phyloP scores from a whole-genome alignment of 169 alveolate species.

The Fabrea salina region DNA sequence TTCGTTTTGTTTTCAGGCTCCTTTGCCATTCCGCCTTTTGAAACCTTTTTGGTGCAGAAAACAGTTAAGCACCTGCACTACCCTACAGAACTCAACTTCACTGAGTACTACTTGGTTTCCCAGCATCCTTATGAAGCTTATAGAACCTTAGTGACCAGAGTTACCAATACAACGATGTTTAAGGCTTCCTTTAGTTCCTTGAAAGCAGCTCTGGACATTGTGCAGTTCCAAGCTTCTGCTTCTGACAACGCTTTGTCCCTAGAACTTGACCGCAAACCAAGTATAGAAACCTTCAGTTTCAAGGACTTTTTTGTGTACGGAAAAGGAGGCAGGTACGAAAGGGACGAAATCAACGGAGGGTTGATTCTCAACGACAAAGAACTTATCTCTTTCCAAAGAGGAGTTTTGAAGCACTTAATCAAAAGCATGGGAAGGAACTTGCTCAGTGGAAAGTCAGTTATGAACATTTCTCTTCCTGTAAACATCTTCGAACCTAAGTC shows the following conservation, averaged over 20 bases:
- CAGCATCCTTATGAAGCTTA: constrained; percentile 3
- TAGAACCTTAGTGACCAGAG: neutral
- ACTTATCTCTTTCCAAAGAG: constrained; percentile 43
- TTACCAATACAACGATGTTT: neutral
- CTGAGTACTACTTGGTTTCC: neutral
- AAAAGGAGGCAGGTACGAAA: constrained; percentile 18
- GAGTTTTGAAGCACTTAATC: constrained; percentile 54
- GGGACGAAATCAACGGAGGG: constrained; percentile 31
- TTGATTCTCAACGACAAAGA: constrained; percentile 10
- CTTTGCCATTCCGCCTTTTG: neutral
- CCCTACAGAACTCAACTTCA: neutral
- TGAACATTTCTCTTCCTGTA: constrained; percentile 71
- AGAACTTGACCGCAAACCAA: neutral
- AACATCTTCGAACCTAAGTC: constrained; percentile 73
- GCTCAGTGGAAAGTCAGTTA: constrained; percentile 70
- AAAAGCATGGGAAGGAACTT: constrained; percentile 59
- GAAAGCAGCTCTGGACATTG: neutral
- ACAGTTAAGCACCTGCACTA: neutral
- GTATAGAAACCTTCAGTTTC: neutral
- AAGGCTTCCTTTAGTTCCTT: neutral
- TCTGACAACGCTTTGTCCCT: neutral
- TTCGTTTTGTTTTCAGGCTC: neutral
- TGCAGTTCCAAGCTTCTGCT: neutral
- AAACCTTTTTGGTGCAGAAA: neutral
- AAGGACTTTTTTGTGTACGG: constrained; percentile 12